Evolutionary conservation across 345 rosid genomes (phyloP), one percentile per base, ranked within the genome.

Genomic region (Rhodamnia argentea): DNA sequence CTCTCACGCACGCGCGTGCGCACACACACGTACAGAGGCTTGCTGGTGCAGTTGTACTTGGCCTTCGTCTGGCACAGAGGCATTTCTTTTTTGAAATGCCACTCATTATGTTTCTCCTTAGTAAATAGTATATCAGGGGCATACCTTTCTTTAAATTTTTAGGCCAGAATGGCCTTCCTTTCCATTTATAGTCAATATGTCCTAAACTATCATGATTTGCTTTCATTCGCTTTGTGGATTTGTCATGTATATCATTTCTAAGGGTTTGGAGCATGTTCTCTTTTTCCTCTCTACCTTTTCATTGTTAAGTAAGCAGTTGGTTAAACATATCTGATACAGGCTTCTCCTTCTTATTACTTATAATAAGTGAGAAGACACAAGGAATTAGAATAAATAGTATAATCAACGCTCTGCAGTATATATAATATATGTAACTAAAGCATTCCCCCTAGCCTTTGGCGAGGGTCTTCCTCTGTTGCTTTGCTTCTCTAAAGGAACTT

Each of bases 361-460:
- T 85, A 88, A 89, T 88, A 84, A 74, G 37, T 86, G 74, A 82
- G 87, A 88, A 84, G 88, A 23, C 32, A 54, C 62, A 76, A 84
- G 85, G 83, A 75, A 87, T 52, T 70, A 74, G 56, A 52, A 84
- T 84, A 56, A 70, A 58, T 83, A 56, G 76, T 52, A 87, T 84
- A 70, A 84, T 85, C 84, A 86, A 86, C 52, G 58, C 81, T 87
- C 87, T 90, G 87, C 92, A 84, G 87, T 62, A 56, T 83, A 51
- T 70, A 74, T 82, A 84, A 85, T 62, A 56, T 83, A 51, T 70
- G 81, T 82, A 84, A 85, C 86, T 62, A 74, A 75, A 86, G 85
- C 87, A 86, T 85, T 74, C n/a, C 57, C 83, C 27, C 32, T 27
- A 37, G 29, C 84, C 85, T 84, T 87, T 56, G 57, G 59, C 40